Evolutionary conservation across 2,329 filamentous ascomycete genomes (phyloP), one percentile per base, ranked within the genome.

Genomic region (Pseudogymnoascus sp.): DNA sequence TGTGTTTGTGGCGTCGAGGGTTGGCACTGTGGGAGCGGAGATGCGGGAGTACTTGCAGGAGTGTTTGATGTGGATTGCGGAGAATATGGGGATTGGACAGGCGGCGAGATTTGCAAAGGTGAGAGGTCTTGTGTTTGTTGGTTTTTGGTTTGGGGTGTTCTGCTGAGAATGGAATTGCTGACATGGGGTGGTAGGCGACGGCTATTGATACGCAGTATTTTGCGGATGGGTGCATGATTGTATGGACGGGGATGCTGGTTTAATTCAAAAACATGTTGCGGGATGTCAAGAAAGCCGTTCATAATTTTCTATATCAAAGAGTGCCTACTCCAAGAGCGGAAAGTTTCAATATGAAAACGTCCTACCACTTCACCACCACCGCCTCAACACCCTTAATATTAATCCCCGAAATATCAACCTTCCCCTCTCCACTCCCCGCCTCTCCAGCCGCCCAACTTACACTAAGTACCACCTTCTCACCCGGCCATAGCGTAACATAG

Each of bases 401-500:
- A n/a, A 35, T 33, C 23, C 60, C 60, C 22, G 60, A 61, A 35
- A 61, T 61, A 35, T 55, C 28, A 12, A 55, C 49, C 25, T 61
- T 61, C 5, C 42, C 60, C n/a, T 49, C 16, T 35, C 58, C 28
- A 28, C 9, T 23, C 22, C 6, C 30, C 12, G 28, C 22, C 22
- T 8, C 33, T n/a, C 49, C 52, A 62, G 61, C 70, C 68, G 30
- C 59, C 12, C 49, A 66, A 41, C 65, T 63, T 5, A 79, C 75
- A 1, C 68, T 67, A 59, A 82, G 19, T 7, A 69, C 72, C 5
- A 84, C 49, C 60, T 73, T 79, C 73, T 87, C 84, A 0, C 74
- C 71, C 0, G 84, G 83, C 77, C 80, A 85, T 8, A 87, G 71
- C 1, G 84, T 86, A 11, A 87, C 74, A 64, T 87, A 87, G 64